phyloP scores from a whole-genome alignment of 306 rosid species.

The Notholithocarpus densiflorus region DNA sequence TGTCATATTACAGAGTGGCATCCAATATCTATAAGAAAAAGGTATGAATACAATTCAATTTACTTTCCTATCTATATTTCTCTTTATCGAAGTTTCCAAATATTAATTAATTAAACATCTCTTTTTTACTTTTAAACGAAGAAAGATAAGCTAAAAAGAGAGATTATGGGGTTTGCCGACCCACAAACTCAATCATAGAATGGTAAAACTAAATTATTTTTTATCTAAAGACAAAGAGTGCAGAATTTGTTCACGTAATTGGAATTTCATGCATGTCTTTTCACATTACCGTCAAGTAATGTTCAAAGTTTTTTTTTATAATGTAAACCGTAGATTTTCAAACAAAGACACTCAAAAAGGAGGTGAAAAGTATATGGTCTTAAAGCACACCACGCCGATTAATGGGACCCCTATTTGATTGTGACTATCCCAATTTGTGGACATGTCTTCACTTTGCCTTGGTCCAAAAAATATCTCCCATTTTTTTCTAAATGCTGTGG shows the following conservation, averaged over 20 bases:
- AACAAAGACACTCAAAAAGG: not conserved
- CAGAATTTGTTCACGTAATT: slow-evolving; percentile 11
- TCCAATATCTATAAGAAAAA: not conserved
- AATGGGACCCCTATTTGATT: not conserved
- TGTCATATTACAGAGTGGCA: not conserved
- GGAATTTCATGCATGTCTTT: slow-evolving; percentile 3
- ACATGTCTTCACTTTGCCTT: not conserved
- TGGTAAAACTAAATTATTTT: not conserved
- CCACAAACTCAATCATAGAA: not conserved
- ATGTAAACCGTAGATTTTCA: not conserved
- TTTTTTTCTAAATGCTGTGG: not conserved
- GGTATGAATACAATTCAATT: not conserved
- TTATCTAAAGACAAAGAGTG: not conserved
- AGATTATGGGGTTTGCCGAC: not conserved
- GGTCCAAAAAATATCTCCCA: not conserved
- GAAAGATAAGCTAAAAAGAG: not conserved
- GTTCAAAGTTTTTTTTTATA: not conserved
- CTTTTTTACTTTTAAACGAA: not conserved
- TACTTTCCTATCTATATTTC: not conserved
- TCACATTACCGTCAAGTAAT: not conserved
- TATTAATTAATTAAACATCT: not conserved
- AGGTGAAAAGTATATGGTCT: not conserved
- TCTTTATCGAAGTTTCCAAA: not conserved
- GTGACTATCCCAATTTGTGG: not conserved
- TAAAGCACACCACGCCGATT: slow-evolving; percentile 16